Percentiles rank a stretch among this genome's conserved stretches.
These are phyloP conservation scores for Globisporangium abappressorium DNA, from an alignment of 352 stramenopile genomes.

Conservation along the genomic window DNA sequence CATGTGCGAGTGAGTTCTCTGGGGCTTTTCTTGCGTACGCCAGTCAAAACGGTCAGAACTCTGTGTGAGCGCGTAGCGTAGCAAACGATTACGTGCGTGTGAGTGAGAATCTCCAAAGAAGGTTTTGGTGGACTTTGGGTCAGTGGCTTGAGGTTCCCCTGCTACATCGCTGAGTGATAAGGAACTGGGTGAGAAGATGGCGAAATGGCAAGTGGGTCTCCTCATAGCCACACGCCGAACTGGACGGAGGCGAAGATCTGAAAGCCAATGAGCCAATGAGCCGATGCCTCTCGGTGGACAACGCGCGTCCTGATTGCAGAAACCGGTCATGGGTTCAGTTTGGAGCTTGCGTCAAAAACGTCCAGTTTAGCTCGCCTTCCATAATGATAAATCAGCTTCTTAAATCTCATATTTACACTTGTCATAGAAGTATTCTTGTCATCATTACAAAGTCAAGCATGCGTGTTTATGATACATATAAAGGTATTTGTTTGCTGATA, in stretches of 20 bases:
- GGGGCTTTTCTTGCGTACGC: background rate
- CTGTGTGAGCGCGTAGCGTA: background rate
- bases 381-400: background rate
- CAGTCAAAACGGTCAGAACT: background rate
- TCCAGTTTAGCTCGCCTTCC: background rate
- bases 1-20: background rate
- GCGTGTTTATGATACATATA: background rate
- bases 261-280: background rate
- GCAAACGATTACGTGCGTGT: background rate
- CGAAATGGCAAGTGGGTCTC: background rate
- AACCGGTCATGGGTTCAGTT: conserved; percentile 6
- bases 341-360: background rate
- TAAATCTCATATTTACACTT: background rate
- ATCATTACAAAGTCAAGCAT: background rate
- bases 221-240: conserved; percentile 3
- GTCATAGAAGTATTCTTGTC: background rate
- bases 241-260: conserved; percentile 1
- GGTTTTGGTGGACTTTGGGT: no score
- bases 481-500: background rate
- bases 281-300: background rate
- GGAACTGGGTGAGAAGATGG: background rate
- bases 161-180: background rate
- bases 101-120: background rate
- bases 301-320: background rate
- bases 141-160: no score